Evolutionary conservation across 75 land plant genomes (phyloP).

Genomic region (Picea sitchensis): DNA sequence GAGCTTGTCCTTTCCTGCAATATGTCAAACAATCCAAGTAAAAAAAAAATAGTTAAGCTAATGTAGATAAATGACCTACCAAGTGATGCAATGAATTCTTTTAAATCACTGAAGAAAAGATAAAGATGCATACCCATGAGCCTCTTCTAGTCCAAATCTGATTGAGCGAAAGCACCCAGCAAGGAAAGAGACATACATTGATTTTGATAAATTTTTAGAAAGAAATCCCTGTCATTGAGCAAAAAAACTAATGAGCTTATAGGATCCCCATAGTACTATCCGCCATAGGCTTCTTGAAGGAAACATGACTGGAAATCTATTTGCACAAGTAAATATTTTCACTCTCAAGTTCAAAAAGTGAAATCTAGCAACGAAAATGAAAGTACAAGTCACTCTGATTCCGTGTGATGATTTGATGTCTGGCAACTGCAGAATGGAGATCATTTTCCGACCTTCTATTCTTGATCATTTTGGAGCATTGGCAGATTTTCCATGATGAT

Average conservation of each 20-base stretch:
- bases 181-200: slow-evolving; percentile 96
- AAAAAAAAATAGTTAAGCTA: neutral
- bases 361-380: neutral
- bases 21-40: neutral
- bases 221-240: slow-evolving; percentile 53
- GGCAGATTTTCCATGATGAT: too few relatives aligned
- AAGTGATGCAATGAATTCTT: neutral
- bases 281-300: neutral
- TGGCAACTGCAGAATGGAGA: too few relatives aligned
- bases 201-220: slow-evolving; percentile 48
- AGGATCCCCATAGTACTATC: neutral
- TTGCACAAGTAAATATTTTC: neutral
- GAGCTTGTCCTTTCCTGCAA: slow-evolving; percentile 88
- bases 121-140: slow-evolving; percentile 75
- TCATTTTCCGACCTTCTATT: too few relatives aligned
- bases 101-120: neutral
- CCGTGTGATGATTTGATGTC: too few relatives aligned
- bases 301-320: neutral
- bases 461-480: too few relatives aligned
- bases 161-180: slow-evolving; percentile 98
- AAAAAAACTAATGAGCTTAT: neutral
- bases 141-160: slow-evolving; percentile 89
- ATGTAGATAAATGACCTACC: slow-evolving; percentile 2
- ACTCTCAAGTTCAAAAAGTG: neutral
- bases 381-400: too few relatives aligned